Percentiles rank a stretch among this genome's conserved stretches.
phyloP scores from a whole-genome alignment of 176 grass and related monocot species.

The Oryza brachyantha region DNA sequence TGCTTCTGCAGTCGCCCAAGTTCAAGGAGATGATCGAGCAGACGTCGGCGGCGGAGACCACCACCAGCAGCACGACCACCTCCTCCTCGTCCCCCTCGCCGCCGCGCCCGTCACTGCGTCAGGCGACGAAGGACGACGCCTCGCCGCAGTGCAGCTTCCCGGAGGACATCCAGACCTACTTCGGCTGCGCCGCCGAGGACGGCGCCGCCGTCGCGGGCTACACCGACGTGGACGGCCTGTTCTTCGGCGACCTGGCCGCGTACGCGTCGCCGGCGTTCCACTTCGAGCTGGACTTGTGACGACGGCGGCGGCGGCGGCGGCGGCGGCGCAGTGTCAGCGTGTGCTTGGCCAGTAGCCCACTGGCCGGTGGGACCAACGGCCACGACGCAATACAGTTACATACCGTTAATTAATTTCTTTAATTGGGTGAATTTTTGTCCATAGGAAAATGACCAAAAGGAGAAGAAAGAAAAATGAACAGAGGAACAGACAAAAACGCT shows the following conservation, averaged over 20 bases:
- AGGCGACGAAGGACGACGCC: constrained; percentile 20
- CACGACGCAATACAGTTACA: background rate
- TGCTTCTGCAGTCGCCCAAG: constrained; percentile 61
- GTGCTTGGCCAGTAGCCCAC: background rate
- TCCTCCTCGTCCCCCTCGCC: constrained; percentile 31
- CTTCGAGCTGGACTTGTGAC: constrained; percentile 70
- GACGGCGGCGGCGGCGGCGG: background rate
- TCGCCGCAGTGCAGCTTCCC: constrained; percentile 71
- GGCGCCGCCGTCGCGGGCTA: constrained; percentile 18
- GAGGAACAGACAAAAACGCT: background rate
- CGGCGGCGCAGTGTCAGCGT: background rate
- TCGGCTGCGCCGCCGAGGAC: constrained; percentile 55
- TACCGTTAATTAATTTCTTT: constrained; percentile 18
- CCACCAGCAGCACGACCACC: constrained; percentile 21
- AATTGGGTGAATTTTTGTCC: constrained; percentile 29
- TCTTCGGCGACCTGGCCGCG: constrained; percentile 69
- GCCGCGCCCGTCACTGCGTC: constrained; percentile 9
- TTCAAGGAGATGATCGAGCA: constrained; percentile 79
- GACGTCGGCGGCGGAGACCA: constrained; percentile 28
- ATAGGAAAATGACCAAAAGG: constrained; percentile 31
- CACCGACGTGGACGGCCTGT: constrained; percentile 52
- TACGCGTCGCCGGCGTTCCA: constrained; percentile 61
- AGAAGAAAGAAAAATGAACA: constrained; percentile 18
- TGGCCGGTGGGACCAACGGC: background rate
- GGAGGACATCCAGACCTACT: constrained; percentile 86